phyloP scores from a whole-genome alignment of 306 rosid genomes.

The Corylus heterophylla region DNA sequence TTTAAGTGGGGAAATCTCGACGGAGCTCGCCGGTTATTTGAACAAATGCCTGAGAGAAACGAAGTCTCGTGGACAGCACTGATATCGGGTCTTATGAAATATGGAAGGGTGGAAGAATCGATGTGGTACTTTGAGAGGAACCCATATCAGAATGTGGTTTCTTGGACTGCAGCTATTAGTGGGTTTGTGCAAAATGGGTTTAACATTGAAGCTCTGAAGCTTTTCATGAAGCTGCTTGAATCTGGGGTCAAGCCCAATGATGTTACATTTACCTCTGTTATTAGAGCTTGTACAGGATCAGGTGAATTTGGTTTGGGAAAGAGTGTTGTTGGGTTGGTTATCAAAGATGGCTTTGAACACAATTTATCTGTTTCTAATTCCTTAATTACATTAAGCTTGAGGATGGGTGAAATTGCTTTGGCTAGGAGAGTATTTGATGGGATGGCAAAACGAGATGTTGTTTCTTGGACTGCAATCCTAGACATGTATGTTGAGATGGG shows the following conservation, averaged over 20 bases:
- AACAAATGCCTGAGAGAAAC: constrained; percentile 23
- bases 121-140: constrained; percentile 29
- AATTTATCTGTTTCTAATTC: constrained; percentile 20
- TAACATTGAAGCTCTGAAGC: constrained; percentile 9
- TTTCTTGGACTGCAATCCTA: constrained; percentile 24
- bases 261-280: constrained; percentile 16
- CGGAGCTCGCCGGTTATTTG: constrained; percentile 12
- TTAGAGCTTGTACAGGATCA: constrained; percentile 9
- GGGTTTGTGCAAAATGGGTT: constrained; percentile 23
- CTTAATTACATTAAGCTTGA: constrained; percentile 6
- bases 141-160: constrained; percentile 22
- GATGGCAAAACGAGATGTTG: constrained; percentile 19
- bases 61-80: constrained; percentile 21
- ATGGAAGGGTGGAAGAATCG: constrained; percentile 6
- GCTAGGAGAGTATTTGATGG: constrained; percentile 23
- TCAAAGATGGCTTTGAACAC: constrained; percentile 15
- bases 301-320: constrained; percentile 6
- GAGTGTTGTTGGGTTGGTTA: constrained; percentile 21
- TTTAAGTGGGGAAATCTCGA: constrained; percentile 5
- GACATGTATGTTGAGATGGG: constrained; percentile 17
- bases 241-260: constrained; percentile 20
- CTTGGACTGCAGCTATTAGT: constrained; percentile 23
- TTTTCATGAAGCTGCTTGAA: constrained; percentile 4
- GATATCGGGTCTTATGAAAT: constrained; percentile 23
- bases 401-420: constrained; percentile 6